Evolutionary conservation across 2,329 filamentous ascomycete genomes (phyloP).

Genomic region (Cladobotryum mycophilum): DNA sequence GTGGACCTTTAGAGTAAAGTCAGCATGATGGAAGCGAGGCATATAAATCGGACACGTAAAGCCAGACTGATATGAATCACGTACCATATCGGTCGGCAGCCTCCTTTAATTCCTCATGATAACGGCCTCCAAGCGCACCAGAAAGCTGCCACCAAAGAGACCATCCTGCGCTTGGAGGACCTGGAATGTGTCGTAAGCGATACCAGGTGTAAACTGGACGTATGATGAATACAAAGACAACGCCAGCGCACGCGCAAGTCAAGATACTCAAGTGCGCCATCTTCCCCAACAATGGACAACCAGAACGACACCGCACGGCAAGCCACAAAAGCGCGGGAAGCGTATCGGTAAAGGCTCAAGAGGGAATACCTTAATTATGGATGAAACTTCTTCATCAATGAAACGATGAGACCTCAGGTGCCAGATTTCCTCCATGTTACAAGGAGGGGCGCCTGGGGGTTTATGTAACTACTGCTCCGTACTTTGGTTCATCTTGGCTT

Average conservation of each 20-base stretch:
- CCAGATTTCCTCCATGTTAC: no score
- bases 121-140: constrained; percentile 21
- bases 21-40: no score
- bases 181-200: constrained; percentile 24
- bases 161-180: constrained; percentile 20
- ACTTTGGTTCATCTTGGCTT: no score
- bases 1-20: constrained; percentile 1
- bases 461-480: no score
- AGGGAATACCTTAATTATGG: no score
- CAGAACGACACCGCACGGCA: no score
- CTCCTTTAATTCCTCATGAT: constrained; percentile 21
- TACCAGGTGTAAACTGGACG: constrained; percentile 18
- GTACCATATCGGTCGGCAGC: constrained; percentile 21
- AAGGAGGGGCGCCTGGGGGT: no score
- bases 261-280: constrained; percentile 1
- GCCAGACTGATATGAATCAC: background rate
- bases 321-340: no score
- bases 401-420: no score
- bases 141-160: constrained; percentile 25
- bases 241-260: background rate
- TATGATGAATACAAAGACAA: background rate
- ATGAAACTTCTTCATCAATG: no score
- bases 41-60: no score
- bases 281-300: background rate
- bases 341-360: no score